Conservation (phyloP, 371 early-diverging fungal species). For the Phascolomyces articulosus region DNA sequence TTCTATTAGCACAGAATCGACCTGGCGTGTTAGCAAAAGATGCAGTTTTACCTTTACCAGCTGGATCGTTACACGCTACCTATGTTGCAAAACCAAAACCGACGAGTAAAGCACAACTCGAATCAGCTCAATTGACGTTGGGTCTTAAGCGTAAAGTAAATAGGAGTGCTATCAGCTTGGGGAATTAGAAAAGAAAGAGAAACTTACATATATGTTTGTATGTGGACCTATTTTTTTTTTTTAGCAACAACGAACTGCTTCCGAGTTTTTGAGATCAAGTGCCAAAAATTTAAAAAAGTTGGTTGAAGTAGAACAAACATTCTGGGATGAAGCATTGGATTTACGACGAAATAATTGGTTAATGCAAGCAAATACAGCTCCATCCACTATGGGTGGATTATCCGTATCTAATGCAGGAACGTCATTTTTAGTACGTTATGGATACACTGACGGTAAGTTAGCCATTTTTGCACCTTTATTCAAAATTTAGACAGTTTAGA, state of each 20-base stretch:
- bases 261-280: conserved; percentile 58
- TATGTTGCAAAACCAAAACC: conserved; percentile 55
- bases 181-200: not conserved
- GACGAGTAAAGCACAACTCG: conserved; percentile 50
- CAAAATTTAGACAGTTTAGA: not conserved
- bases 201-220: not conserved
- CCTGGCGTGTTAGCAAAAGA: conserved; percentile 29
- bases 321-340: conserved; percentile 72
- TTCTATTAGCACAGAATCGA: conserved; percentile 58
- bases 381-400: conserved; percentile 8
- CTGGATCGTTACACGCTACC: conserved; percentile 59
- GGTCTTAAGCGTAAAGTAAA: conserved; percentile 65
- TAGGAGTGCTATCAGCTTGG: not conserved
- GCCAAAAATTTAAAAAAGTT: conserved; percentile 52
- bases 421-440: conserved; percentile 57
- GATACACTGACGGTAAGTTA: conserved; percentile 58
- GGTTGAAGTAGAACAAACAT: conserved; percentile 61
- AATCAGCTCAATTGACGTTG: conserved; percentile 62
- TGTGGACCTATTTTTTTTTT: not conserved
- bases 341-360: conserved; percentile 70
- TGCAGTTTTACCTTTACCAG: conserved; percentile 40
- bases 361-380: conserved; percentile 53
- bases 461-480: not conserved
- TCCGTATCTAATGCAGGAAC: conserved; percentile 14
- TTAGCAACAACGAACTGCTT: conserved; percentile 65